Base-by-base conservation (phyloP, 805 yeast species). In the Metschnikowia baotianmanensis region DNA sequence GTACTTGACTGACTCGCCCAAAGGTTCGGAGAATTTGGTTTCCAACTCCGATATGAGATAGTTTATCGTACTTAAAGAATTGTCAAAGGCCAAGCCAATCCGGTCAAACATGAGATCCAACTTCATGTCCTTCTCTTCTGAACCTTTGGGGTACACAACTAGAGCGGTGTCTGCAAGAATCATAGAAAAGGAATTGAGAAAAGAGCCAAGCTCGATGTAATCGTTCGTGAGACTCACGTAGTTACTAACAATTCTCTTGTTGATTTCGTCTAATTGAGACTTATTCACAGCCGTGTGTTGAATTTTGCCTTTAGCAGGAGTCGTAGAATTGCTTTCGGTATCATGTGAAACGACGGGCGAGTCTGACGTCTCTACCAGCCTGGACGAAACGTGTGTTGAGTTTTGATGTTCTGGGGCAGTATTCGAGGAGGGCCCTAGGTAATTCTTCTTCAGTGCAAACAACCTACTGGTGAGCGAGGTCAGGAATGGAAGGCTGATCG, bases 11-110 rank as follows among this genome's bases (percentile, higher is more conserved):
- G 80, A 76, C 55, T 83, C 88, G 1, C 82, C 82, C 34, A 82
- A 61, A 3, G 87, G 87, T 55, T 82, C 88, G 6, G 78, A 72
- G 51, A 81, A 82, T 40, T 78, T 77, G 1, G 78, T 72, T 37
- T 77, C 78, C 36, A 83, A 60, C 26, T 75, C 74, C 10, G 69
- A 61, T 4, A 79, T 74, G 9, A 83, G 67, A 1, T 73, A 57
- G 51, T 79, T 67, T 47, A 80, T 65, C n/a, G 79, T 57, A 46
- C 78, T 58, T 55, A 70, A 72, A 33, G 76, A 78, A 28, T 82
- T 76, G 59, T 93, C 98, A 47, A 86, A 81, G 1, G 89, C 83
- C 55, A 86, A 89, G 1, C 98, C 97, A 21, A 88, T 77, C 47
- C 80, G 79, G 57, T 93, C 98, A 45, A 87, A 57, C 1, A 69